Base-by-base conservation (phyloP, 2,329 filamentous ascomycete species). In the Ascochyta rabiei region DNA sequence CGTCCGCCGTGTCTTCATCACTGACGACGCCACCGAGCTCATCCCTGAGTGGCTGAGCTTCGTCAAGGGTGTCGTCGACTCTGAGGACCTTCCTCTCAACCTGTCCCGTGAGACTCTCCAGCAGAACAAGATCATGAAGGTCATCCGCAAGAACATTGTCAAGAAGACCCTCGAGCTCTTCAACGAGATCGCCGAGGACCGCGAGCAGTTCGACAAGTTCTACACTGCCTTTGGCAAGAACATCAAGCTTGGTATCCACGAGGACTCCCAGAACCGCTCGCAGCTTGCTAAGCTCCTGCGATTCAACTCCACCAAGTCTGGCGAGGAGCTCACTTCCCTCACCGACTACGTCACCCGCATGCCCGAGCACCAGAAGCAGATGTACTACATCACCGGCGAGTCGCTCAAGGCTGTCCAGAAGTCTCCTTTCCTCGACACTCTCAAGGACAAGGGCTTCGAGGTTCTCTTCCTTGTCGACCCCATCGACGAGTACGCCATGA, bases 51-150 rank as follows among this genome's bases (percentile, higher is more conserved):
- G 95, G 95, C 89, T 99, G 76, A 87, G 91, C 84, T 99, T 99
- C 83, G 83, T 99, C 88, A 99, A 99, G 90, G 95, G 95, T 89
- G 95, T 99, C 72, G 95, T 99, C 79, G 95, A 99, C 84, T 99
- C 95, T 74, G 95, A 99, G 87, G 95, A 99, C 80, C 90, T 99
- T 62, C 95, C 95, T 71, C 90, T 99, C 80, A 99, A 99, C 88
- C 82, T 99, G 84, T 98, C 95, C 76, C 95, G 95, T 89, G 95
- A 99, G 89, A 98, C 93, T 55, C 91, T 99, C 45, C 95, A 99
- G 84, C 95, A 98, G 86, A 99, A 98, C 90, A 98, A 98, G 92
- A 99, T 99, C 86, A 98, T 98, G 95, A 98, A 98, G 90, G 95
- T 98, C 80, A 98, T 98, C 87, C 96, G 96, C 89, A 99, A 99